Percentiles rank a stretch among this genome's conserved stretches.
Evolutionary conservation across 352 stramenopile species (phyloP).

Genomic region (Globisporangium uncinulatum): DNA sequence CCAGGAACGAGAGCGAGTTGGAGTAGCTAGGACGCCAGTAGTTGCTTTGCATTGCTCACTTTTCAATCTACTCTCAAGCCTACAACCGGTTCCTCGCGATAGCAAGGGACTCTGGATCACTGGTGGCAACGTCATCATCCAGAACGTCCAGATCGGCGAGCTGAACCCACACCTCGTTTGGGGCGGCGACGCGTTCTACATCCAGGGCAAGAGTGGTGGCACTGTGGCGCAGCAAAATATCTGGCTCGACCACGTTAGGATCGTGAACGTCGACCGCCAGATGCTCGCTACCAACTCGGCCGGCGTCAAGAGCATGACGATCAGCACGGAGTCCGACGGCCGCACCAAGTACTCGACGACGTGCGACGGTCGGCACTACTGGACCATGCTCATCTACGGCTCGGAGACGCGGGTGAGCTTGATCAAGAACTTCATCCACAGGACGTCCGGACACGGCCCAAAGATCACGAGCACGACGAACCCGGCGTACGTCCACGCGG

Average conservation of each 20-base stretch:
- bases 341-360: constrained; percentile 30
- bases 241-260: constrained; percentile 48
- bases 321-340: constrained; percentile 52
- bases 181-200: constrained; percentile 10
- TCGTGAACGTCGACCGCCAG: constrained; percentile 27
- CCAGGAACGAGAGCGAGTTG: too few relatives aligned
- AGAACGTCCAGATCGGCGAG: constrained; percentile 54
- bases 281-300: constrained; percentile 34
- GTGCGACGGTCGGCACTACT: constrained; percentile 54
- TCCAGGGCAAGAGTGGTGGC: constrained; percentile 14
- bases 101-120: constrained; percentile 33
- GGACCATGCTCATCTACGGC: constrained; percentile 29
- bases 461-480: constrained; percentile 19
- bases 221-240: constrained; percentile 13
- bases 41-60: too few relatives aligned
- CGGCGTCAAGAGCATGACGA: constrained; percentile 27
- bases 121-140: constrained; percentile 42
- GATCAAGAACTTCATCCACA: constrained; percentile 32
- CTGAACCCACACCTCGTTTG: constrained; percentile 37
- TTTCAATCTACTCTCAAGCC: too few relatives aligned
- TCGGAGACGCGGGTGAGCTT: constrained; percentile 21
- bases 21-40: too few relatives aligned
- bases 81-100: too few relatives aligned
- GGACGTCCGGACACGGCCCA: constrained; percentile 27
- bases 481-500: constrained; percentile 18